Percentiles rank a stretch among this genome's conserved stretches.
These are phyloP conservation scores for Cytauxzoon felis DNA, from an alignment of 169 alveolate species.

Conservation along the genomic window DNA sequence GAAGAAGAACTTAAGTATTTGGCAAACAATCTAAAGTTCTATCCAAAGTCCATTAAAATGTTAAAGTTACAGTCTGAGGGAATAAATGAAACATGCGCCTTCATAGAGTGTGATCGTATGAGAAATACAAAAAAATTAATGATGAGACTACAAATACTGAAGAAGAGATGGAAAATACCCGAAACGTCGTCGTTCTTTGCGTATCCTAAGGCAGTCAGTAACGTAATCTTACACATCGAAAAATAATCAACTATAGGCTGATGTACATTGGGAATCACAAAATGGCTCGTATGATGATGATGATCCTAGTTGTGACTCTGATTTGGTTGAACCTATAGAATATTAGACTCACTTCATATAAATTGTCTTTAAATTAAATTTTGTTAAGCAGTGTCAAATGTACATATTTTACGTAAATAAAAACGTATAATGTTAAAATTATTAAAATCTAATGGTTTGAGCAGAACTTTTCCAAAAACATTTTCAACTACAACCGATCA, in stretches of 20 bases:
- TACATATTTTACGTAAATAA: no score
- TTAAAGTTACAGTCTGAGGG: conserved; percentile 44
- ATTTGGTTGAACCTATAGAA: conserved; percentile 73
- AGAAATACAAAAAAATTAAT: conserved; percentile 73
- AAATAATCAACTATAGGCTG: conserved; percentile 65
- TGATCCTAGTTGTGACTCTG: conserved; percentile 66
- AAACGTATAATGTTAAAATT: no score
- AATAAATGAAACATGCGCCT: conserved; percentile 62
- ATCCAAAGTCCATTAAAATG: conserved; percentile 66
- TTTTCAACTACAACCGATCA: no score
- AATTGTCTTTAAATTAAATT: no score
- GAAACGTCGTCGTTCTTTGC: conserved; percentile 66
- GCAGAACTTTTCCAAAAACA: no score
- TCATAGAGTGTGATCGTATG: conserved; percentile 75
- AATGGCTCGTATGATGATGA: conserved; percentile 64
- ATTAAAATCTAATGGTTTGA: no score
- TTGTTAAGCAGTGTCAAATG: no score
- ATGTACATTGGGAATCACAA: conserved; percentile 69
- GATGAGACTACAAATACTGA: conserved; percentile 68
- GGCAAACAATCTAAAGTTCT: conserved; percentile 68
- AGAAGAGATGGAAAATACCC: conserved; percentile 75
- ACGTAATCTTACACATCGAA: not conserved
- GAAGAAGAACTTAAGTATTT: conserved; percentile 67
- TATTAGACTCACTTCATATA: no score
- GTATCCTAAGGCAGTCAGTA: conserved; percentile 70